Conservation (phyloP, 768 basidiomycete genomes). For the Mrakia blollopis region DNA sequence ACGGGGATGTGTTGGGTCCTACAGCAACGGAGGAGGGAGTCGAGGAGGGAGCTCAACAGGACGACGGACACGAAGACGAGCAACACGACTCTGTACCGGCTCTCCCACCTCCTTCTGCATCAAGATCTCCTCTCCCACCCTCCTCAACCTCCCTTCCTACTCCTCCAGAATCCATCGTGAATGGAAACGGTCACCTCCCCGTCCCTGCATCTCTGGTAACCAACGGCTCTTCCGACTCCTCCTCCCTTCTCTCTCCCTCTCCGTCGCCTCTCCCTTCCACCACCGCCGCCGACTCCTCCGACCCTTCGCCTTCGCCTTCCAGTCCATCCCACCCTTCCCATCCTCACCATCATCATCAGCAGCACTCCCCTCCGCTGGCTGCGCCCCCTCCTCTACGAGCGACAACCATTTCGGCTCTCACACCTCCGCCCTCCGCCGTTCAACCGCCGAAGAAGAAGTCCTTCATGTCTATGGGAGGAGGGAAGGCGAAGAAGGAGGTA, state of each 20-base stretch:
- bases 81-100: background rate
- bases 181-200: background rate
- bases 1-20: background rate
- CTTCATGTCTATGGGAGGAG: background rate
- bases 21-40: background rate
- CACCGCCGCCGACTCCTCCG: background rate
- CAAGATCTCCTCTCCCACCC: background rate
- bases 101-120: background rate
- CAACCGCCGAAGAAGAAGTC: background rate
- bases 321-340: background rate
- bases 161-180: background rate
- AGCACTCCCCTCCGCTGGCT: conserved; percentile 21
- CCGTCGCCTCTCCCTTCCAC: background rate
- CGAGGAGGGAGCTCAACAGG: background rate
- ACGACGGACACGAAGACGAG: background rate
- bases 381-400: conserved; percentile 26
- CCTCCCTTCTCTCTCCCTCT: background rate
- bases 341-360: conserved; percentile 14
- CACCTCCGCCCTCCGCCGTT: background rate
- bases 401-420: conserved; percentile 17
- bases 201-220: no score
- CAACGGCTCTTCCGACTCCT: background rate
- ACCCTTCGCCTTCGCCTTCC: background rate
- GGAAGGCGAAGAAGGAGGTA: conserved; percentile 5
- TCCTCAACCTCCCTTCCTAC: background rate